Conservation (phyloP, 1,284 basidiomycete genomes). For the Irpex sp. region DNA sequence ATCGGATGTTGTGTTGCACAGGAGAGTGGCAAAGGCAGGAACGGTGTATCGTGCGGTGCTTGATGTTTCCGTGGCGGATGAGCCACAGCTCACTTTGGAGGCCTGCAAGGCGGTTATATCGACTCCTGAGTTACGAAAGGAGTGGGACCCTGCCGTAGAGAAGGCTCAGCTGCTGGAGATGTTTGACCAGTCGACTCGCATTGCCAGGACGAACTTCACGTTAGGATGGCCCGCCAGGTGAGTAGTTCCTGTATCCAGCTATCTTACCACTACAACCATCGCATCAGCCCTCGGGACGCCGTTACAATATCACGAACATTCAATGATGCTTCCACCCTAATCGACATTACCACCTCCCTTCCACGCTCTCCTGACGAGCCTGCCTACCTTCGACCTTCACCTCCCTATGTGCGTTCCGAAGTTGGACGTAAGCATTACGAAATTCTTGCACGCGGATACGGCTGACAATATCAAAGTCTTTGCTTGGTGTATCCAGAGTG, state of each 20-base stretch:
- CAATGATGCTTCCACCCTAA: conserved; percentile 77
- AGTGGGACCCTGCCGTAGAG: conserved; percentile 94
- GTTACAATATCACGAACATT: conserved; percentile 88
- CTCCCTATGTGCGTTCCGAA: conserved; percentile 92
- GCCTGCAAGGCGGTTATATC: conserved; percentile 81
- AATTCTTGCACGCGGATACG: background rate
- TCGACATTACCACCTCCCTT: conserved; percentile 94
- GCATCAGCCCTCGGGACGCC: conserved; percentile 80
- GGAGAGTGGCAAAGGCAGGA: conserved; percentile 66
- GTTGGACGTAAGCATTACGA: conserved; percentile 60
- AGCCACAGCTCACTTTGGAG: conserved; percentile 66
- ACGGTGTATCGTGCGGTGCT: conserved; percentile 80
- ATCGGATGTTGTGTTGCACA: conserved; percentile 67
- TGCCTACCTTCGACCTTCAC: conserved; percentile 88
- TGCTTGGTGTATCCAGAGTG: conserved; percentile 87
- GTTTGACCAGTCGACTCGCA: conserved; percentile 82
- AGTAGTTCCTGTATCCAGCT: conserved; percentile 30
- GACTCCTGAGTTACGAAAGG: conserved; percentile 82
- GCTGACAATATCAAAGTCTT: conserved; percentile 54
- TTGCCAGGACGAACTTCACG: conserved; percentile 87
- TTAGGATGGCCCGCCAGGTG: conserved; percentile 97
- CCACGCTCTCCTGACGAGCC: conserved; percentile 92
- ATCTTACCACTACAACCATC: conserved; percentile 16
- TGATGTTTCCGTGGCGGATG: conserved; percentile 62
- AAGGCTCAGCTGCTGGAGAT: conserved; percentile 81